Base-by-base conservation (phyloP, 371 early-diverging fungal species). In the Actinomortierella wolfii region DNA sequence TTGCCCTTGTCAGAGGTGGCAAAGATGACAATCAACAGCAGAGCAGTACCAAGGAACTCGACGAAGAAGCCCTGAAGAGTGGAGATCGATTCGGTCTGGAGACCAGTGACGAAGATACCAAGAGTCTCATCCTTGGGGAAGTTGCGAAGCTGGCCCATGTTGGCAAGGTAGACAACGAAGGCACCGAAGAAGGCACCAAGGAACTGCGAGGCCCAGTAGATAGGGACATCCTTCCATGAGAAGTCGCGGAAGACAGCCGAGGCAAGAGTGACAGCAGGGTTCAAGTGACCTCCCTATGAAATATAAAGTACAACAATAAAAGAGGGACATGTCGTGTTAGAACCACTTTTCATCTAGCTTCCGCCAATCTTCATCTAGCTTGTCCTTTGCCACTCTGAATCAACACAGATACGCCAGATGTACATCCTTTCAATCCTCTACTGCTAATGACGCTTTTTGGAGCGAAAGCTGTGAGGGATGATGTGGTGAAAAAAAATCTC, bases 21-120 rank as follows among this genome's bases (percentile, higher is more conserved):
- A 73, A 89, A 82, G 56, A 94, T 85, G 54, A 89, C 78, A 21
- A 93, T 74, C 41, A 87, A 50, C 40, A 95, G 78, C 28, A 93
- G 59, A n/a, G 89, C 89, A 2, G 94, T 93, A 42, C 89, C 91
- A 61, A 94, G 64, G 46, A 89, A 76, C 80, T 95, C 95, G n/a
- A 87, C 84, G 41, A 86, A 78, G 63, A 89, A 84, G 1, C 91
- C 89, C 41, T 84, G 77, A n/a, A 71, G 68, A 50, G 80, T 81
- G 53, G 83, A 78, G 46, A 89, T 83, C 55, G 66, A 79, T 2
- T 52, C 41, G 62, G 71, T 61, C 52, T 76, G 82, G 5, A 89
- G 87, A 56, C 83, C 86, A 1, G 90, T 89, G 64, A 83, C 79
- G 68, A 90, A 91, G 56, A 93, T 87, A 34, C 85, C 86, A 26